A percentile compares a stretch with the other conserved stretches of the same genome.
Conservation (phyloP, 2,329 filamentous ascomycete genomes). For the Diaporthe sp. region DNA sequence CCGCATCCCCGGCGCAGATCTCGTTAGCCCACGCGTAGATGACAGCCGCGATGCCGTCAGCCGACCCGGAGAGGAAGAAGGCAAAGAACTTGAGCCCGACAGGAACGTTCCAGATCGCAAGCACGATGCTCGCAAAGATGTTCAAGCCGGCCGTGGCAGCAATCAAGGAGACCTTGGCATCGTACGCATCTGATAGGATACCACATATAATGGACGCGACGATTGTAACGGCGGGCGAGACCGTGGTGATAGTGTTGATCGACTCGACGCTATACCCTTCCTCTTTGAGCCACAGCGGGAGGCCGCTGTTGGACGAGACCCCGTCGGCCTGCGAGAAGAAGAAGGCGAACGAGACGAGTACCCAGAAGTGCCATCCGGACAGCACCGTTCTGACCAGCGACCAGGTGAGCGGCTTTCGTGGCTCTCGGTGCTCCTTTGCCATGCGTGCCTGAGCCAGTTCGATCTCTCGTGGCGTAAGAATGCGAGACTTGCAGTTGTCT, state of each 20-base stretch:
- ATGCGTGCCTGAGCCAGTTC: conserved; percentile 45
- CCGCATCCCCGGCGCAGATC: conserved; percentile 49
- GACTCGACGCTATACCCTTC: conserved; percentile 5
- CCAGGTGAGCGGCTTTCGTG: neutral
- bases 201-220: conserved; percentile 13
- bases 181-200: conserved; percentile 15
- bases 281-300: conserved; percentile 11
- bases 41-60: neutral
- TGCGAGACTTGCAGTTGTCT: conserved; percentile 47
- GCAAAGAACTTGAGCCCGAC: conserved; percentile 20
- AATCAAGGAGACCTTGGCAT: neutral
- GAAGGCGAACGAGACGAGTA: conserved; percentile 57
- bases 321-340: conserved; percentile 69
- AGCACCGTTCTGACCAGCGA: neutral
- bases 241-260: conserved; percentile 18
- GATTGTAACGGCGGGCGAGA: conserved; percentile 6
- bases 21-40: conserved; percentile 52
- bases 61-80: conserved; percentile 13
- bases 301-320: conserved; percentile 57
- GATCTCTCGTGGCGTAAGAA: conserved; percentile 45
- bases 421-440: conserved; percentile 6
- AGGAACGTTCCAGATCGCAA: conserved; percentile 7
- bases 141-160: neutral
- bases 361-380: conserved; percentile 2
- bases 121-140: neutral